Evolutionary conservation across 2,329 filamentous ascomycete genomes (phyloP), one percentile per base, ranked within the genome.

Genomic region (Fonsecaea multimorphosa): DNA sequence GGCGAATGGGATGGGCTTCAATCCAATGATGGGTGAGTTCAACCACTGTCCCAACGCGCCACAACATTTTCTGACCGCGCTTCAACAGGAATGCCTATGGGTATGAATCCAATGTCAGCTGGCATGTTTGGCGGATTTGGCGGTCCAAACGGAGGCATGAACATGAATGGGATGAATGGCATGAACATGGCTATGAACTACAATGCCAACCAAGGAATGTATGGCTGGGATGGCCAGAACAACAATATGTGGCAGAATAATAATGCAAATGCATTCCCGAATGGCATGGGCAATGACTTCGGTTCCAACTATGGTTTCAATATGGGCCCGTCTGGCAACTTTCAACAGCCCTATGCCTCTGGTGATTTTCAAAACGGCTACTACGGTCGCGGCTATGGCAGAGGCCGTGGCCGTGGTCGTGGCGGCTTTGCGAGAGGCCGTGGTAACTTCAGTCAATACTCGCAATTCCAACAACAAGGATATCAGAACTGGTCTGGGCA

Each of bases 101-200:
- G 84, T 77, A 81, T 82, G 80, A 75, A 76, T 73, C 76, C 78
- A 74, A 79, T 77, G 78, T 67, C 65, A 59, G 78, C 81, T 73
- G 79, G 79, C 72, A 82, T 82, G 78, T 80, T 79, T 78, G 78
- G 80, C 71, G 79, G 78, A 64, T 82, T 80, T 74, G 79, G 79
- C 72, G 71, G 72, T 67, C 70, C 68, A 60, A 72, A 86, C 75
- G 92, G 94, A 90, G 86, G 86, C 78, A 95, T 96, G 91, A 91
- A 93, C 78, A 95, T 96, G 91, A 91, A 93, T 84, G 91, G 90
- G 79, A 91, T 91, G 89, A 89, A 86, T 84, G 86, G 88, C 83
- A 89, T 91, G 87, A 89, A 86, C 79, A 91, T 94, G 90, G 85
- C 86, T 77, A 86, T 91, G 85, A 81, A 80, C 62, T 82, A 78